Conservation (phyloP, 257 asterid species). For the Verbena officinalis region DNA sequence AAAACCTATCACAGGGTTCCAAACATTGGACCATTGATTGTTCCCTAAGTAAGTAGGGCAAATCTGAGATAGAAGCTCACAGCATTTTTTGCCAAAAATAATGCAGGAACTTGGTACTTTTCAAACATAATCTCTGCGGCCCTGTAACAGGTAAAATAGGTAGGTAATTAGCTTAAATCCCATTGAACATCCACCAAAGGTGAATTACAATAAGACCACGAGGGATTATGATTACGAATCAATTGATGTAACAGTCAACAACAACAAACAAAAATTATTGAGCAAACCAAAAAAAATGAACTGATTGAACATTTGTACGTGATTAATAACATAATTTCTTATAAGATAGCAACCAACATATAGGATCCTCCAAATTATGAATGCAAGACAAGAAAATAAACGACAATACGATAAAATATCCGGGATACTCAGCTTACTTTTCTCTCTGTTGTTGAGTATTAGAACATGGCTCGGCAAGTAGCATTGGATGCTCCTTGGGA, state of each 20-base stretch:
- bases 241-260: no score
- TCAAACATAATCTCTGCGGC: slow-evolving; percentile 98
- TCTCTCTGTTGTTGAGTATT: slow-evolving; percentile 95
- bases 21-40: slow-evolving; percentile 19
- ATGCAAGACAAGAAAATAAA: no score
- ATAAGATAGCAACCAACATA: no score
- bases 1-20: slow-evolving; percentile 11
- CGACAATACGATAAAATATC: no score
- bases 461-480: slow-evolving; percentile 90
- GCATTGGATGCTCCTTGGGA: slow-evolving; percentile 99
- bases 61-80: slow-evolving; percentile 55
- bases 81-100: slow-evolving; percentile 97
- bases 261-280: no score
- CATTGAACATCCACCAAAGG: slow-evolving; percentile 15
- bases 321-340: no score
- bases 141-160: slow-evolving; percentile 56
- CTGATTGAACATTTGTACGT: no score
- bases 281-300: no score
- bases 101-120: slow-evolving; percentile 96
- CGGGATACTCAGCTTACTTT: slow-evolving; percentile 62
- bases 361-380: no score
- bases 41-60: slow-evolving; percentile 6
- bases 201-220: neutral
- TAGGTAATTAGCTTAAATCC: slow-evolving; percentile 27
- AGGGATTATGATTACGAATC: slow-evolving; percentile 19